Conservation (phyloP, 2,329 filamentous ascomycete species). For the Epichloe gansuensis region DNA sequence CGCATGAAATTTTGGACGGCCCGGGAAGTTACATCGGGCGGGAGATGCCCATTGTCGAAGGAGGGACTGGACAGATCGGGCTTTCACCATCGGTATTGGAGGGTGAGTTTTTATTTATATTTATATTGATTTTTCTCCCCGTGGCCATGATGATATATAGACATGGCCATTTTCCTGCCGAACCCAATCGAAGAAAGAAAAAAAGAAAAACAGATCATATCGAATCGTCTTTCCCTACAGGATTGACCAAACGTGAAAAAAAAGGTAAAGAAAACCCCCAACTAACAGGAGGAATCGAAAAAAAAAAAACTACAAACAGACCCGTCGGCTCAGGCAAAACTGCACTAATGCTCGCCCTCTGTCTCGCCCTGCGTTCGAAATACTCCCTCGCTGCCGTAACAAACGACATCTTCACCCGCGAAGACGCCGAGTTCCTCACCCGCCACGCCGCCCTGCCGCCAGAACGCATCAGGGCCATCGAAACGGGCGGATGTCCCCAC, state of each 20-base stretch:
- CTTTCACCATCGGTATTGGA: slow-evolving; percentile 96
- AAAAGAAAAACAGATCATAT: too few species aligned
- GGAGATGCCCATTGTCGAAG: slow-evolving; percentile 88
- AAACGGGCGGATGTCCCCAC: slow-evolving; percentile 94
- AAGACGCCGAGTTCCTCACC: slow-evolving; percentile 96
- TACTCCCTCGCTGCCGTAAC: slow-evolving; percentile 92
- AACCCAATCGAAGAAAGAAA: too few species aligned
- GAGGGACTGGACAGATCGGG: slow-evolving; percentile 74
- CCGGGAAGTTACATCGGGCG: slow-evolving; percentile 81
- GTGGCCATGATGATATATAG: background rate
- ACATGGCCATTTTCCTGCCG: background rate
- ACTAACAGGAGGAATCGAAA: too few species aligned
- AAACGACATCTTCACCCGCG: slow-evolving; percentile 97
- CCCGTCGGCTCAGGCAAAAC: slow-evolving; percentile 97
- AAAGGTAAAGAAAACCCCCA: too few species aligned
- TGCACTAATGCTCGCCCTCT: slow-evolving; percentile 89
- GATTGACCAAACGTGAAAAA: too few species aligned
- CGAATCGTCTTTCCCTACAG: too few species aligned
- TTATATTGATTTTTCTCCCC: background rate
- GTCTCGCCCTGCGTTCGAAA: slow-evolving; percentile 64
- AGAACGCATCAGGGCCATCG: slow-evolving; percentile 81
- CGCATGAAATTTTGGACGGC: slow-evolving; percentile 87
- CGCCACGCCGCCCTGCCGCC: slow-evolving; percentile 73
- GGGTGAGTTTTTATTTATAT: slow-evolving; percentile 51
- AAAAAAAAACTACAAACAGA: slow-evolving; percentile 29